Base-by-base conservation (phyloP, 2,329 filamentous ascomycete genomes). In the Monilinia fructicola region DNA sequence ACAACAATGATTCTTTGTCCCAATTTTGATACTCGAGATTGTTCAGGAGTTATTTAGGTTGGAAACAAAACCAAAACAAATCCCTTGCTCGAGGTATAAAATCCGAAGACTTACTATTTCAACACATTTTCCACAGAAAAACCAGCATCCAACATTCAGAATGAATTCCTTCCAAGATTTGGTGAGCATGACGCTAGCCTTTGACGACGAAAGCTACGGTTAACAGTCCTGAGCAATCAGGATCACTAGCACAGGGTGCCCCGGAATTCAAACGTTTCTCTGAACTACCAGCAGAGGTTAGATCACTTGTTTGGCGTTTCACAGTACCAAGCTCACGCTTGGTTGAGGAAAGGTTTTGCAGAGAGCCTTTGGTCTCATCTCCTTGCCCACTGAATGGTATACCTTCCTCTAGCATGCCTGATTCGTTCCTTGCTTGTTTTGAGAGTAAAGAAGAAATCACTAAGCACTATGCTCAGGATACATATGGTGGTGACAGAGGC, bases 111-210 rank as follows among this genome's bases (percentile, higher is more conserved):
- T 5, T 10, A 40, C 2, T 2, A 55, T 26, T 23, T 12, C 11
- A 7, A 55, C 21, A 1, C 21, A 55, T 6, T 9, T 10, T 7
- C 4, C 23, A 16, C 31, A 12, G 26, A 14, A 40, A 7, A 52
- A 23, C n/a, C 10, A 23, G 16, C 38, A 6, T 23, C 4, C 18
- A 61, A 11, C 28, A 31, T 4, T 26, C 58, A 61, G 10, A 21
- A 61, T 61, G 58, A 28, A 61, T 40, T 2, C 21, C 14, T 61
- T 61, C 28, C 16, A 61, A 50, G 58, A 61, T 38, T 35, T 61
- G 7, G 28, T 26, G 35, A 26, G 23, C 44, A 35, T 52, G 28
- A n/a, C 3, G 14, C 28, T 50, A 21, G 58, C 23, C 18, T n/a
- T 48, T 7, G 21, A 60, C 3, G 42, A 46, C 14, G 12, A 23